Evolutionary conservation across 495 filamentous ascomycete species (phyloP), one percentile per base, ranked within the genome.

Genomic region (Aspergillus panamensis): DNA sequence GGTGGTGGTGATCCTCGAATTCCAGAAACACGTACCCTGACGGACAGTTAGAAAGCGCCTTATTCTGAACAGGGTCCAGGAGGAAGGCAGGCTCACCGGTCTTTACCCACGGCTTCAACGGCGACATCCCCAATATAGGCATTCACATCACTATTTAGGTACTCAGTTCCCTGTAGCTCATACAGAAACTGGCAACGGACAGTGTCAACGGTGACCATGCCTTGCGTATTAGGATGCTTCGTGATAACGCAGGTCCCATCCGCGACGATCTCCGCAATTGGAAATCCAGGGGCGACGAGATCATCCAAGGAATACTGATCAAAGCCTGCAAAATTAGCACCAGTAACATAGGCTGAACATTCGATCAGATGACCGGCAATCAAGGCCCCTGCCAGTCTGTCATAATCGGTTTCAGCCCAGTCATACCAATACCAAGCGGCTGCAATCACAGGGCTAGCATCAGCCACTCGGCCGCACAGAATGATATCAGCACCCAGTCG

Each of bases 271-370:
- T 57, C 74, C n/a, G 55, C 73, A 33, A 84, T 77, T 0, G 68
- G 60, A 53, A 71, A 69, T 2, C 75, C 67, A 16, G 73, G 68
- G 1, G 73, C 67, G 17, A 77, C 21, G 35, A 77, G 66, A 0
- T 62, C 62, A 3, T 74, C 58, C 13, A 71, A 12, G 0, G 54
- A 13, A 65, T 66, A 67, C 21, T 49, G 37, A 39, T 72, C 74
- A 60, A 82, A 83, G 0, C 80, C 82, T 0, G 76, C 57, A 59
- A 79, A 86, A 57, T 84, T 81, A 0, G 69, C 77, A 6, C 82
- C 80, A 32, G 71, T 77, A 10, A 80, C 77, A 60, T 82, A 83
- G 3, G 73, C 60, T 0, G 72, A 74, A 58, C 81, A 82, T 57
- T 82, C 81, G 53, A 82, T 79, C 8, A 82, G 55, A 68, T 82